A percentile compares a stretch with the other conserved stretches of the same genome.
These are phyloP conservation scores for Didymella segeticola DNA, from an alignment of 2,329 filamentous ascomycete genomes.

Conservation along the genomic window DNA sequence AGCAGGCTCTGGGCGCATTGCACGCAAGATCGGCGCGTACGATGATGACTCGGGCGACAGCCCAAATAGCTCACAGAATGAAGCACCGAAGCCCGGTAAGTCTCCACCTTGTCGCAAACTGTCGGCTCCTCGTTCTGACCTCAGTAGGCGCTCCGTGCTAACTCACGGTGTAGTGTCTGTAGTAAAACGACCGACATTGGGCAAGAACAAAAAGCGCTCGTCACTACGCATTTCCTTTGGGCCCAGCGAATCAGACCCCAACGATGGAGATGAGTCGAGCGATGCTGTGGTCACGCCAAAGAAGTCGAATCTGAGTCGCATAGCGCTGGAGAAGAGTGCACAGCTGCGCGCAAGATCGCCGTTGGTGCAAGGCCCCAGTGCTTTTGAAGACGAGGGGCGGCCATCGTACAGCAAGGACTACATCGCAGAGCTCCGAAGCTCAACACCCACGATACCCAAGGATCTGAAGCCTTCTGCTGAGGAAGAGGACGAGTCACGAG, in stretches of 20 bases:
- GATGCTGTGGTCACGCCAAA: constrained; percentile 66
- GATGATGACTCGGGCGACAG: constrained; percentile 58
- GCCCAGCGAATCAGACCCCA: constrained; percentile 60
- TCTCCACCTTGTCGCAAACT: constrained; percentile 27
- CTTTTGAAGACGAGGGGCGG: constrained; percentile 65
- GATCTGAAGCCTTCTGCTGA: constrained; percentile 55
- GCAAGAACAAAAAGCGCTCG: constrained; percentile 73
- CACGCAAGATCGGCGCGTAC: constrained; percentile 78
- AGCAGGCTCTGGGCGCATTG: constrained; percentile 67
- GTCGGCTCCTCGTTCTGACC: constrained; percentile 37
- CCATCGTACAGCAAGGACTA: constrained; percentile 88
- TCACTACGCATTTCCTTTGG: constrained; percentile 81
- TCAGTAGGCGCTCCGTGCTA: constrained; percentile 51
- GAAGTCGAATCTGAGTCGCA: constrained; percentile 66
- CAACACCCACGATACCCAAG: constrained; percentile 82
- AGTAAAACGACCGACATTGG: constrained; percentile 59
- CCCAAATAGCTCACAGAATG: constrained; percentile 39
- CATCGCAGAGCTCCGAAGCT: constrained; percentile 82
- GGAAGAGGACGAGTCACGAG: constrained; percentile 54
- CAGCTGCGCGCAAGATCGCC: constrained; percentile 62
- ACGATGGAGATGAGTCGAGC: constrained; percentile 58
- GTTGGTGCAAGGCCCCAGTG: constrained; percentile 59
- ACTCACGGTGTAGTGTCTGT: constrained; percentile 56
- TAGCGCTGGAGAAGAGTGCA: constrained; percentile 72
- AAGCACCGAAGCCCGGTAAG: constrained; percentile 52